Evolutionary conservation across 2,329 filamentous ascomycete genomes (phyloP).

Genomic region (Exophiala xenobiotica): DNA sequence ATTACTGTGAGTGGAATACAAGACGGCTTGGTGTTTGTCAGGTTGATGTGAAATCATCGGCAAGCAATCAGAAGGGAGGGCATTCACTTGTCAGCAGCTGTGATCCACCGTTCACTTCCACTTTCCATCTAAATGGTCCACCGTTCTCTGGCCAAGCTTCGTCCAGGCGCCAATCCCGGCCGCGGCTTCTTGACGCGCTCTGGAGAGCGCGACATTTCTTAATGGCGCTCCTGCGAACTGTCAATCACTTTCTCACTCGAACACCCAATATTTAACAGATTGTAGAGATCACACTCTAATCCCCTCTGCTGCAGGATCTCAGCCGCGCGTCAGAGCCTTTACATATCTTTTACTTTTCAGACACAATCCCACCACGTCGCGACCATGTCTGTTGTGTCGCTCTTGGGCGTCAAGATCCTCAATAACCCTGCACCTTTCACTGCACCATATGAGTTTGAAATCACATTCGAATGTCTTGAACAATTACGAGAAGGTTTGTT

Average conservation of each 20-base stretch:
- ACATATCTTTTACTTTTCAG: too few species aligned
- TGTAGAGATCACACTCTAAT: too few species aligned
- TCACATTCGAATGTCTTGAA: slow-evolving; percentile 97
- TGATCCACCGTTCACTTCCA: not conserved
- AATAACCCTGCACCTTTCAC: slow-evolving; percentile 97
- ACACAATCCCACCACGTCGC: not conserved
- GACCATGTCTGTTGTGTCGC: slow-evolving; percentile 90
- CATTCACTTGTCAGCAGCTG: not conserved
- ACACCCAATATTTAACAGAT: too few species aligned
- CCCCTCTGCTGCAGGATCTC: too few species aligned
- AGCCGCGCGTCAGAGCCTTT: too few species aligned
- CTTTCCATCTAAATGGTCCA: too few species aligned
- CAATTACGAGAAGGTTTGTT: slow-evolving; percentile 92
- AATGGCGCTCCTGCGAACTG: too few species aligned
- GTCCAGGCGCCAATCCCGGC: too few species aligned
- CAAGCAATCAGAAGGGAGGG: not conserved
- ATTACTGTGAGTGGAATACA: not conserved
- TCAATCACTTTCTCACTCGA: too few species aligned
- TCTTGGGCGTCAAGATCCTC: slow-evolving; percentile 90
- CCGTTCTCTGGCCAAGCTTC: too few species aligned
- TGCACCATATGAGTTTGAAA: slow-evolving; percentile 93
- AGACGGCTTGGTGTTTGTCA: not conserved
- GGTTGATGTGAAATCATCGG: not conserved
- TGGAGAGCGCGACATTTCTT: too few species aligned
- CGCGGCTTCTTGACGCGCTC: too few species aligned